Percentiles rank a stretch among this genome's conserved stretches.
Conservation (phyloP, 805 yeast species). For the Candida xyloterini region DNA sequence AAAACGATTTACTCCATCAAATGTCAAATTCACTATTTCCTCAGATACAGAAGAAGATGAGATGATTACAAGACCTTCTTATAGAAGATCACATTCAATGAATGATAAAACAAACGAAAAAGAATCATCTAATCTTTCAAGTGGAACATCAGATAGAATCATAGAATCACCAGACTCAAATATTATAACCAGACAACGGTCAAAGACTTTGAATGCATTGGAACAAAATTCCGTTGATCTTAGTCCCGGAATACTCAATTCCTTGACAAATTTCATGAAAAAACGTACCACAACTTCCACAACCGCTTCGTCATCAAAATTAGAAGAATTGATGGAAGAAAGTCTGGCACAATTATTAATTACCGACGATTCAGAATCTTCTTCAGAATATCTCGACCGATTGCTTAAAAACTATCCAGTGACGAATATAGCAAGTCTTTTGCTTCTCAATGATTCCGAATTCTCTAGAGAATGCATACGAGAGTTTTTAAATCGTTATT, state of each 20-base stretch:
- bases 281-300: slow-evolving; percentile 12
- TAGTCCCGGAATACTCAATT: slow-evolving; percentile 27
- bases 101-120: slow-evolving; percentile 14
- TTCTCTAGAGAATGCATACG: slow-evolving; percentile 24
- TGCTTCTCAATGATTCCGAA: slow-evolving; percentile 32
- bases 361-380: slow-evolving; percentile 27
- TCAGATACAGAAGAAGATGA: slow-evolving; percentile 11
- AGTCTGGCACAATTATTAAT: slow-evolving; percentile 1
- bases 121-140: background rate
- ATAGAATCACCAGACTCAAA: slow-evolving; percentile 9
- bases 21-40: slow-evolving; percentile 12
- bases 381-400: slow-evolving; percentile 32
- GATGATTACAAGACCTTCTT: slow-evolving; percentile 16
- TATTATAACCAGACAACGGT: slow-evolving; percentile 28
- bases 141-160: slow-evolving; percentile 4
- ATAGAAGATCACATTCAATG: slow-evolving; percentile 20
- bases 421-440: slow-evolving; percentile 25
- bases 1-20: slow-evolving; percentile 7
- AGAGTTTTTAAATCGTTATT: slow-evolving; percentile 33
- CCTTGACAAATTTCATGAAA: slow-evolving; percentile 31
- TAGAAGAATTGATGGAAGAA: slow-evolving; percentile 6
- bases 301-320: slow-evolving; percentile 11
- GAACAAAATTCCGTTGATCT: slow-evolving; percentile 16
- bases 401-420: slow-evolving; percentile 29
- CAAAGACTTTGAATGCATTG: slow-evolving; percentile 32